Base-by-base conservation (phyloP, 805 yeast genomes). In the Cyberlindnera suaveolens region DNA sequence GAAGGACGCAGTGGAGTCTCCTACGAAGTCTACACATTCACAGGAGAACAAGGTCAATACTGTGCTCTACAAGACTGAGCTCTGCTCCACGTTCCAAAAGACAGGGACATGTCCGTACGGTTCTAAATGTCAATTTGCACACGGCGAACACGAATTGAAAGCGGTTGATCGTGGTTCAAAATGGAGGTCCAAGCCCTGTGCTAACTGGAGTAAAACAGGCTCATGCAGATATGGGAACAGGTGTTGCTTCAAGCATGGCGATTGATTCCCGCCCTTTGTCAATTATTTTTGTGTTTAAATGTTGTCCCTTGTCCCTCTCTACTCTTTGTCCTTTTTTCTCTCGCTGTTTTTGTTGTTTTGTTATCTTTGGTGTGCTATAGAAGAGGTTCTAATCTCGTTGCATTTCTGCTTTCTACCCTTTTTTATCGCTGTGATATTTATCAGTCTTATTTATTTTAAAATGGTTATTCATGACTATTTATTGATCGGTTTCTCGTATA, bases 41-140 rank as follows among this genome's bases (percentile, higher is more conserved):
- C 38, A 44, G 4, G 47, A 48, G 15, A 45, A 48, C 42, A 40
- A 48, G 37, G 46, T 45, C 18, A 48, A 82, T 61, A 80, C 85
- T 29, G 83, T 77, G 51, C 71, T 89, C 33, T 89, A 87, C 75
- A 89, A 89, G 66, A 90, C 97, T 0, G 97, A 89, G 63, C 71
- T 90, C 43, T 89, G 97, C 63, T 83, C 81, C 33, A 82, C 90
- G 20, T 89, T 73, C 60, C 76, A 79, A 58, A 78, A 76, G 54
- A 74, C 78, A 50, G 85, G 85, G 19, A 57, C 62, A 40, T 89
- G 97, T 62, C 96, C 95, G 14, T 89, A 89, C 61, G 96, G 95
- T 2, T 74, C 76, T 51, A 89, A 89, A 67, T 89, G 97, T 63
- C 96, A 89, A 66, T 89, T 89, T 72, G 96, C 96, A 6, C 97